Evolutionary conservation across 495 filamentous ascomycete species (phyloP), one percentile per base, ranked within the genome.

Genomic region (Hyaloscypha hepaticicola): DNA sequence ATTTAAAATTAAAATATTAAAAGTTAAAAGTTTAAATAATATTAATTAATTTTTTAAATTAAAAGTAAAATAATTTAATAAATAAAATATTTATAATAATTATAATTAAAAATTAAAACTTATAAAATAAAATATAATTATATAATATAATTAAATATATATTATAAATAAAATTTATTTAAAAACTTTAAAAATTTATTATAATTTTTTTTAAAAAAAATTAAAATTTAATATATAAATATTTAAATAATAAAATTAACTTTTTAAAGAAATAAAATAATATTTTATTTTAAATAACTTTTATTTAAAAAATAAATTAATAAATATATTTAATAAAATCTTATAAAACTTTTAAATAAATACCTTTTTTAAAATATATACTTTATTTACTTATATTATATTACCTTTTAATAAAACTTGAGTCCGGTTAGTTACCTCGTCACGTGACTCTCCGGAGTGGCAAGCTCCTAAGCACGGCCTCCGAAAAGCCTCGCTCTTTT

Each of bases 161-260:
- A n/a, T n/a, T n/a, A n/a, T n/a, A n/a, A n/a, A n/a, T n/a, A n/a
- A n/a, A n/a, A n/a, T n/a, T n/a, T n/a, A n/a, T n/a, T n/a, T n/a
- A n/a, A n/a, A n/a, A n/a, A n/a, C n/a, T n/a, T n/a, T n/a, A n/a
- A n/a, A n/a, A n/a, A n/a, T n/a, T n/a, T n/a, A n/a, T n/a, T n/a
- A n/a, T n/a, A n/a, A n/a, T n/a, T n/a, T n/a, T n/a, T n/a, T n/a
- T n/a, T n/a, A n/a, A n/a, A n/a, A n/a, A n/a, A n/a, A n/a, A n/a
- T n/a, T n/a, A n/a, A 50, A 57, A 75, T 24, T 16, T 50, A 5
- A 24, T 50, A 24, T 19, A 16, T 50, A 16, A 24, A 5, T 50
- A 50, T 16, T 19, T 50, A 50, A 16, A 50, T 16, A 16, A 19
- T 16, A 16, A 24, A 50, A 16, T 50, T 5, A 50, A 16, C 48